Evolutionary conservation across 805 yeast genomes (phyloP), one percentile per base, ranked within the genome.

Genomic region (Starmerella vitae): DNA sequence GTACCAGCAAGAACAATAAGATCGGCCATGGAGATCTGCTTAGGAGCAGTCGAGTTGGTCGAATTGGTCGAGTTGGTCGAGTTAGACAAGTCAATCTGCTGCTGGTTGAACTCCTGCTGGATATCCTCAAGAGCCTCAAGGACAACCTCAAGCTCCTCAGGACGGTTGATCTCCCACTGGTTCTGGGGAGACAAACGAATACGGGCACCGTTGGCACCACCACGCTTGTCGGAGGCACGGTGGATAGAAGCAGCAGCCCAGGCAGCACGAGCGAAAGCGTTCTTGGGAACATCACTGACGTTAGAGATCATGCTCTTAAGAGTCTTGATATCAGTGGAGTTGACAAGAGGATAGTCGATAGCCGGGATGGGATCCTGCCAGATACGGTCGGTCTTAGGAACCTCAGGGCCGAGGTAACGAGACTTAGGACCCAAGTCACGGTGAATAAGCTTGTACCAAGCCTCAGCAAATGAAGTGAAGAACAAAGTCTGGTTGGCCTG

Each of bases 191-290:
- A 39, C 19, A 46, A 31, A 4, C 43, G 35, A 14, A 46, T 41
- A 17, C 49, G 47, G 8, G 49, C 47, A 29, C 49, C 49, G 38
- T 46, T 43, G 9, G 41, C 47, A 32, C 49, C 49, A 17, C 49
- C 49, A 19, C 49, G 47, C 37, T 36, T 25, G 37, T 46, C 49
- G 3, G 47, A 36, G 19, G 27, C 21, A 17, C 49, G 47, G 43
- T 38, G 42, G 3, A 42, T 38, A 13, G 49, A 43, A 22, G 49
- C 49, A 12, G 49, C 19, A 3, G 46, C 45, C 49, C 49, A 46
- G 9, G 49, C 49, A 19, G 32, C 47, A n/a, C 45, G 41, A 15
- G 47, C 49, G 21, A 39, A 44, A 13, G 43, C 40, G 28, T 33
- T 20, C 10, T 36, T 39, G 30, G 39, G 36, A 7, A 39, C 22